Percentiles rank a stretch among this genome's conserved stretches.
phyloP scores from a whole-genome alignment of 148 eudicot species.

The Rhododendron mucronatum region DNA sequence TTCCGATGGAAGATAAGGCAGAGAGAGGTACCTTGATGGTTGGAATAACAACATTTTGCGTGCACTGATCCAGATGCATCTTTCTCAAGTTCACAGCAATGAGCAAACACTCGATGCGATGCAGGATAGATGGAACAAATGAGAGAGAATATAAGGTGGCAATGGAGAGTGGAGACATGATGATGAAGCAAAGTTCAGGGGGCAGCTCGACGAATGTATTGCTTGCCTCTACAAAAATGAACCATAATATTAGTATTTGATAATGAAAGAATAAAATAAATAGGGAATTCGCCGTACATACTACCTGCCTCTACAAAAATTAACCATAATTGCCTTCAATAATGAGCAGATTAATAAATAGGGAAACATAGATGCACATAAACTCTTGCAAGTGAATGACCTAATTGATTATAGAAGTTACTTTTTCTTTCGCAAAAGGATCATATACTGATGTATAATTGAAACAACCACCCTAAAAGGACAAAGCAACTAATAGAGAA shows the following conservation, averaged over 20 bases:
- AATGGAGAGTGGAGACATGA: constrained; percentile 73
- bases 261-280: neutral
- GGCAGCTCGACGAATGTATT: constrained; percentile 54
- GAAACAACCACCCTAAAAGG: neutral
- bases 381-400: neutral
- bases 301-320: constrained; percentile 34
- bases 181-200: constrained; percentile 63
- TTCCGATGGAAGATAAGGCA: neutral
- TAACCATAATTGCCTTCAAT: neutral
- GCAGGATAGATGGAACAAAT: constrained; percentile 74
- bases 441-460: neutral
- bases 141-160: constrained; percentile 61
- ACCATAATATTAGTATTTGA: neutral
- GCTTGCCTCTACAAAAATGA: constrained; percentile 35
- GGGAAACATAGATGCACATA: neutral
- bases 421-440: neutral
- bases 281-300: constrained; percentile 49
- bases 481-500: neutral
- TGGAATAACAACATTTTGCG: constrained; percentile 44
- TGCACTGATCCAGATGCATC: constrained; percentile 43
- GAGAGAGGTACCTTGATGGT: constrained; percentile 37
- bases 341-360: neutral
- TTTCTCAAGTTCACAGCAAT: constrained; percentile 55
- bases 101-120: constrained; percentile 68
- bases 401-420: neutral